Evolutionary conservation across 2,329 filamentous ascomycete species (phyloP).

Genomic region (Aspergillus tubingensis): DNA sequence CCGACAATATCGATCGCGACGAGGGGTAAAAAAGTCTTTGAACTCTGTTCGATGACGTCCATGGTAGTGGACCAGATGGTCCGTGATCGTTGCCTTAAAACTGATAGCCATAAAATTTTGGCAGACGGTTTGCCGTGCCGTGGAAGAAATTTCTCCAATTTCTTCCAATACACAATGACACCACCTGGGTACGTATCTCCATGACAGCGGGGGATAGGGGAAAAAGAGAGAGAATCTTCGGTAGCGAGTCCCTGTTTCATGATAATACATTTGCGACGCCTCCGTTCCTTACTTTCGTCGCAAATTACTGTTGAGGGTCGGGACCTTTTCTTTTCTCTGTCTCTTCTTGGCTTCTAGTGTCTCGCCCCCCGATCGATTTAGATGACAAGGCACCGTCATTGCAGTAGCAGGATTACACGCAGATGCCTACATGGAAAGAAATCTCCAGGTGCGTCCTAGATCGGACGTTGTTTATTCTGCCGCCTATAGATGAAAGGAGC

Average conservation of each 20-base stretch:
- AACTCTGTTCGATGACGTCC: constrained; percentile 10
- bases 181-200: not conserved
- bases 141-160: not conserved
- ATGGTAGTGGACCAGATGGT: constrained; percentile 3
- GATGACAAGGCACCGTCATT: not conserved
- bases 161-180: not conserved
- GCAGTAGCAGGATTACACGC: not conserved
- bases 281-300: not conserved
- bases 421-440: not conserved
- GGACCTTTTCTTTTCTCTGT: not conserved
- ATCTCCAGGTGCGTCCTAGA: not conserved
- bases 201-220: not conserved
- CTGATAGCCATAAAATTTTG: not conserved
- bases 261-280: not conserved
- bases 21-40: not conserved
- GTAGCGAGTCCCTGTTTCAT: not conserved
- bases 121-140: not conserved
- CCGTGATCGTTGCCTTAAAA: constrained; percentile 1
- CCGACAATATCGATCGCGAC: constrained; percentile 10
- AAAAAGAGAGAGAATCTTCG: not conserved
- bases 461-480: not conserved
- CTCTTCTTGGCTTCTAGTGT: not conserved
- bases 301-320: not conserved
- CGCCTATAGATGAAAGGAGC: constrained; percentile 2
- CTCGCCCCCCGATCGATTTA: not conserved